These are phyloP conservation scores for Aspergillus funiculosus DNA, from an alignment of 495 filamentous ascomycete genomes.

Conservation along the genomic window DNA sequence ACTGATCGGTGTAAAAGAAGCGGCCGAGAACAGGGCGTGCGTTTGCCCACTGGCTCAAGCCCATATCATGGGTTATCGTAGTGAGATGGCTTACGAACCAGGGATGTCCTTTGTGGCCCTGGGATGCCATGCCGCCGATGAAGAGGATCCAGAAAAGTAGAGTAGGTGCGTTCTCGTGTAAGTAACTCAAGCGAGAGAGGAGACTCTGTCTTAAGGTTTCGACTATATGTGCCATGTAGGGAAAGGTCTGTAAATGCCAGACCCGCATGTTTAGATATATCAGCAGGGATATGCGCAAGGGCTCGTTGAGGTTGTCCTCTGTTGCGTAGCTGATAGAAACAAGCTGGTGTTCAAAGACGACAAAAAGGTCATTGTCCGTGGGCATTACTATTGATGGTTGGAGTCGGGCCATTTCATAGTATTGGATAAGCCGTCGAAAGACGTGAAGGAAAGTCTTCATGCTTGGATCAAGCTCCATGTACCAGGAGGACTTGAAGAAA, in stretches of 20 bases:
- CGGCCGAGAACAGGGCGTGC: background rate
- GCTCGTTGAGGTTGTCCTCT: background rate
- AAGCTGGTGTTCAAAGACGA: constrained; percentile 2
- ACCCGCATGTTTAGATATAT: constrained; percentile 4
- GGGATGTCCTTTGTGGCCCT: background rate
- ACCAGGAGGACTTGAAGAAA: background rate
- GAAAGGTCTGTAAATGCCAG: constrained; percentile 6
- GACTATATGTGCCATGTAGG: background rate
- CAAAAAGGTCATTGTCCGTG: constrained; percentile 2
- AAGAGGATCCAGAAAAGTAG: constrained; percentile 4
- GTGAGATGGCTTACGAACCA: background rate
- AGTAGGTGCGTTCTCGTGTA: background rate
- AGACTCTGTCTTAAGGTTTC: background rate
- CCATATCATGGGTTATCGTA: background rate
- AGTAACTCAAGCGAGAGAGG: background rate
- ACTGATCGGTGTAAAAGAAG: constrained; percentile 3
- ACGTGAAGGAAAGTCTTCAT: background rate
- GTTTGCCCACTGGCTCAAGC: background rate
- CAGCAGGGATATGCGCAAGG: background rate
- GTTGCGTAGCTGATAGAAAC: background rate
- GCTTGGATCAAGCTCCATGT: background rate
- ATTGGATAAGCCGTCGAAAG: background rate
- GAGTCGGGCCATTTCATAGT: background rate
- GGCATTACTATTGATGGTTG: background rate
- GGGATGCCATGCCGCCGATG: background rate